These are phyloP conservation scores for Xerocomellus amylosporus DNA, from an alignment of 768 basidiomycete species.

Conservation along the genomic window DNA sequence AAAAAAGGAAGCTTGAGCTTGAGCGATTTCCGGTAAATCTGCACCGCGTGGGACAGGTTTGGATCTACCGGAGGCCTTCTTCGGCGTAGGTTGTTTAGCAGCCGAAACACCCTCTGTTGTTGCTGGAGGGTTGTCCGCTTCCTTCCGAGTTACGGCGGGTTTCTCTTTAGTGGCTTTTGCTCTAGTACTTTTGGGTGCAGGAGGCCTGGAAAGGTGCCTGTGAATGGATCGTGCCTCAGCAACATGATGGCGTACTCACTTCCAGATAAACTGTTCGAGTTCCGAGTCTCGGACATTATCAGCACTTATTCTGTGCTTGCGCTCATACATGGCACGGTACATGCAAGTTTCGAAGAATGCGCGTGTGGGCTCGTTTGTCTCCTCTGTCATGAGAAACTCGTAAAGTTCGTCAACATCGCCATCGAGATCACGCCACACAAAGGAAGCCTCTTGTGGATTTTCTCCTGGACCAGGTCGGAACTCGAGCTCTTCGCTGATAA, in stretches of 20 bases:
- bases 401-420: conserved; percentile 92
- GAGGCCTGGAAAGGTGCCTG: conserved; percentile 16
- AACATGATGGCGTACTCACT: conserved; percentile 47
- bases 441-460: conserved; percentile 73
- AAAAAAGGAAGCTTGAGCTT: conserved; percentile 56
- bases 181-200: conserved; percentile 20
- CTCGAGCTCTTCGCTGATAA: conserved; percentile 86
- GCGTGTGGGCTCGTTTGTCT: conserved; percentile 73
- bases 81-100: conserved; percentile 15
- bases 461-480: conserved; percentile 73
- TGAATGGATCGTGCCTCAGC: not conserved
- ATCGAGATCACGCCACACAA: conserved; percentile 88
- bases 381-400: conserved; percentile 82
- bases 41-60: conserved; percentile 18
- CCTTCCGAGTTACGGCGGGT: conserved; percentile 4
- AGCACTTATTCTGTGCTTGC: conserved; percentile 76
- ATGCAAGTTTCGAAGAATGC: conserved; percentile 92
- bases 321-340: conserved; percentile 95
- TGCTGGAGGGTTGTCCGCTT: conserved; percentile 1
- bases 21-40: conserved; percentile 28
- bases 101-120: conserved; percentile 1
- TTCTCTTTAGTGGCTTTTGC: conserved; percentile 20
- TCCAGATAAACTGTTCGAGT: conserved; percentile 78
- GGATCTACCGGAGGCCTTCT: conserved; percentile 12
- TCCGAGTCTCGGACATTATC: conserved; percentile 65